Evolutionary conservation across 2,329 filamentous ascomycete species (phyloP), one percentile per base, ranked within the genome.

Genomic region (Chaetomiaceae sp.): DNA sequence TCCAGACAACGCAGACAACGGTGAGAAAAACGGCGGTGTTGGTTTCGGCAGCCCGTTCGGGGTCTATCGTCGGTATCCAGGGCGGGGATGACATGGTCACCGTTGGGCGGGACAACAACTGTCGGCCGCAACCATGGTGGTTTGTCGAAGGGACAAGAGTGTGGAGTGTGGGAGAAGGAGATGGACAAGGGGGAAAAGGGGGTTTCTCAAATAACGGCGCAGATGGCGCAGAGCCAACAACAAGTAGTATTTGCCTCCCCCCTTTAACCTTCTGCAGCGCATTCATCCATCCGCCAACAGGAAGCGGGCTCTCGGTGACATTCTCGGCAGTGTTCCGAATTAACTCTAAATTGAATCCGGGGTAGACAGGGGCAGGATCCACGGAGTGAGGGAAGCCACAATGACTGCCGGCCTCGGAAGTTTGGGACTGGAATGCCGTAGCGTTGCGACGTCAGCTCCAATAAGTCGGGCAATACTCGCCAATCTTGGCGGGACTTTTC

Each of bases 261-360:
- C n/a, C n/a, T 37, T 44, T 35, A n/a, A 12, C 34, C 34, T 30
- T 23, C 23, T 21, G 49, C 39, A 42, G 33, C 17, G 34, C 40
- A 43, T 39, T 46, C 30, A 47, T 43, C 45, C 42, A 33, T 17
- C 47, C 9, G 48, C 25, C 40, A 44, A 37, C 42, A 14, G 42
- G 20, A 35, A 14, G 31, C 31, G 10, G n/a, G 19, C 10, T 6
- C 16, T 49, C 54, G 48, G 53, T 27, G 37, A 43, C 55, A 55
- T 55, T 55, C 51, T 57, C 56, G 56, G 56, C 56, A 54, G 40
- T 51, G 42, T 41, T 55, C 53, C 49, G 55, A 56, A 56, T 55
- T 37, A 48, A 51, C 21, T 37, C 23, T 31, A 54, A 48, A 57
- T 55, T 55, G 43, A 50, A 46, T 55, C 56, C 55, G 53, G 56